Base-by-base conservation (phyloP, 805 yeast species). In the Candida succiphila region DNA sequence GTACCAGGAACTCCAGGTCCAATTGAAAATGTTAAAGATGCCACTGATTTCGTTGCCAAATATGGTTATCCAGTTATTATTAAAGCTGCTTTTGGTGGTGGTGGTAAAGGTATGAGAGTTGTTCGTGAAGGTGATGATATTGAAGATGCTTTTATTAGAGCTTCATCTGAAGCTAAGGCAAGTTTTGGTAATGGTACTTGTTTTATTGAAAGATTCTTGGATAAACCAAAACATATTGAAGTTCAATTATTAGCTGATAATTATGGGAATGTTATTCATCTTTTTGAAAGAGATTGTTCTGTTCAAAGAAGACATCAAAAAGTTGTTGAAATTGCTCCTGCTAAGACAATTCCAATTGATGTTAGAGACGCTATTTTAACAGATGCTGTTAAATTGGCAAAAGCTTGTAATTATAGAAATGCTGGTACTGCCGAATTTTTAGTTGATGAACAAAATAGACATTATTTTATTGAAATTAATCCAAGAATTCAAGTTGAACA, bases 61-160 rank as follows among this genome's bases (percentile, higher is more conserved):
- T 72, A 89, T 59, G 98, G 98, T 22, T 88, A 59, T 63, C 98
- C 98, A 7, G 97, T 92, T 31, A 89, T 89, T 61, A 87, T 89
- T 63, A 89, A 89, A 64, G 98, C 98, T 30, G 98, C 98, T 25
- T 92, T 83, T 54, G 98, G 98, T 58, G 98, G 98, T 65, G 98
- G 98, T 70, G 98, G 98, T 55, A 78, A 97, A 65, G 98, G 98
- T 73, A 92, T 89, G 97, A 79, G 98, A 66, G 98, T 89, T 33
- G 98, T 89, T 29, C 72, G 94, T 52, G 96, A 89, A 61, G 96
- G 96, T 49, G 98, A 92, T 48, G 85, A 79, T 58, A 75, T 89
- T 38, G 79, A 56, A 30, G 96, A 89, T 56, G 96, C 97, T 25
- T 89, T 92, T 66, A 63, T 69, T 51, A 80, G 98, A 63, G 97